Evolutionary conservation across 139 green algal genomes (phyloP).

Genomic region (Zygnema cylindricum): DNA sequence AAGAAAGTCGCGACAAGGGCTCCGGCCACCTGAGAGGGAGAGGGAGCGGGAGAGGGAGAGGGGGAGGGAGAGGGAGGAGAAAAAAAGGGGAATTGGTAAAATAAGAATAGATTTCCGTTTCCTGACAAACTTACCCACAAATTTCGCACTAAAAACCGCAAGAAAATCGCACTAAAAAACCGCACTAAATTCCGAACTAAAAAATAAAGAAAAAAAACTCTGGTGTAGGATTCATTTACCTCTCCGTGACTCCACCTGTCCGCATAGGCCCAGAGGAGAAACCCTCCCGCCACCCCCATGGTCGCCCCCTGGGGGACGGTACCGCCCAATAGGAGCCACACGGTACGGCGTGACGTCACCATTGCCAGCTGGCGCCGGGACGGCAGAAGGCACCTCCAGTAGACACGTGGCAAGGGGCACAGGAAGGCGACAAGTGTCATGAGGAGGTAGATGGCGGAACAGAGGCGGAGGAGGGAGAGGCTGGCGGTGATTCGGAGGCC

Average conservation of each 20-base stretch:
- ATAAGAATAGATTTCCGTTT: too few relatives aligned
- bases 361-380: neutral
- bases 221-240: too few relatives aligned
- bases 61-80: too few relatives aligned
- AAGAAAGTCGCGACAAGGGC: neutral
- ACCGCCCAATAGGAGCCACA: neutral
- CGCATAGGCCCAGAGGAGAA: slow-evolving; percentile 9
- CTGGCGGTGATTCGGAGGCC: neutral
- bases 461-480: neutral
- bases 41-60: too few relatives aligned
- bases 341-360: neutral
- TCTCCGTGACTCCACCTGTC: neutral
- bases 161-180: too few relatives aligned
- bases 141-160: too few relatives aligned
- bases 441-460: neutral
- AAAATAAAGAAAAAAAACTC: too few relatives aligned
- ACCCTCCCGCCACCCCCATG: neutral
- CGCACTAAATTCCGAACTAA: too few relatives aligned
- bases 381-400: neutral
- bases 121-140: too few relatives aligned
- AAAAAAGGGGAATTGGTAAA: too few relatives aligned
- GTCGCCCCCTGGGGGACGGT: neutral
- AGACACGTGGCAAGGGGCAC: neutral
- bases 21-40: neutral
- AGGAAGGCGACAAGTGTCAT: neutral